Base-by-base conservation (phyloP, 2,329 filamentous ascomycete species). In the Lizonia empirigonia region DNA sequence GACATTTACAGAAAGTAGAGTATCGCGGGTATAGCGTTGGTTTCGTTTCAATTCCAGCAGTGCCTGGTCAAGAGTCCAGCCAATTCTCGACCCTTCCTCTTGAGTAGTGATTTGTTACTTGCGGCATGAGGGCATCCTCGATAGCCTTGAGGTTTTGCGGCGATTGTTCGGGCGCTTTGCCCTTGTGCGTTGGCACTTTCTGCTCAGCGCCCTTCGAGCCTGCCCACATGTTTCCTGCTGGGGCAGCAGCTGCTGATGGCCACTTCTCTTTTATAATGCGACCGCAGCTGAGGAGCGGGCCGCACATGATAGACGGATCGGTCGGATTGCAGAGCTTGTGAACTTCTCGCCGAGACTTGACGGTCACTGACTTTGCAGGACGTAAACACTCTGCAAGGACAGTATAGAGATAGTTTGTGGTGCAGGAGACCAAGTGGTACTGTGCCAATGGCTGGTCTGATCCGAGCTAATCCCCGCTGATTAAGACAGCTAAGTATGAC, bases 1-100 rank as follows among this genome's bases (percentile, higher is more conserved):
- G 76, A 80, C 32, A 75, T 81, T 12, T 81, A 81, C 46, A 58
- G 61, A 49, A 62, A 69, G 36, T 51, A 38, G 42, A 19, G 44
- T 18, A 8, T 45, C 24, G 13, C 27, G 18, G 20, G 6, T 34
- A 27, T 26, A 6, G 20, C 16, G 3, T 5, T 2, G 22, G 10
- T 37, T 3, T 34, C 29, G n/a, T 32, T 3, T 27, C 8, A 12
- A 9, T 10, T 27, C 7, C 13, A 7, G 32, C 6, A 3, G 19
- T 7, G n/a, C 4, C 29, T 29, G 7, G 6, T 38, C 32, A 46
- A 3, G 42, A 33, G 4, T 40, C 37, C 32, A 52, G 32, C 49
- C 49, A 52, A 13, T 20, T 35, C 26, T 52, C 49, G 1, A 52
- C 49, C 32, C 42, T 36, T 42, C 41, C 37, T 26, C 49, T 29